Base-by-base conservation (phyloP, 768 basidiomycete genomes). In the Kondoa subrosea region DNA sequence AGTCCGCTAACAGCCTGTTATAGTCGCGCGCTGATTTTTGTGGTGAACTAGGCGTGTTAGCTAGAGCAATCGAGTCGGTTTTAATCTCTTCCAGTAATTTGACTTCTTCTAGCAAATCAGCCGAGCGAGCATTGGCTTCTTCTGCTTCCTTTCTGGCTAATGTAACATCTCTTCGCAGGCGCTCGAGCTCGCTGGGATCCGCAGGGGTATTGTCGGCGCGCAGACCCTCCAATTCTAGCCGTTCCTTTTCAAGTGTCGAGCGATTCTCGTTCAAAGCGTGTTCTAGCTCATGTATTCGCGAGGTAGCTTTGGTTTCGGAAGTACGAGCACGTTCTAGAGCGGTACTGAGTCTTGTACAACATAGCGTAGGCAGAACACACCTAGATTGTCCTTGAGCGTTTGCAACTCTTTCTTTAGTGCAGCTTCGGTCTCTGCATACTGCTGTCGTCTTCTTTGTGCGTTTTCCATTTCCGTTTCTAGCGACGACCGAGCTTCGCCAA, bases 201-300 rank as follows among this genome's bases (percentile, higher is more conserved):
- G 65, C 25, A 58, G 58, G 12, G 30, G n/a, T 34, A 57, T 87
- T 79, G 69, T 95, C 93, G 34, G 82, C 78, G 66, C 92, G 85
- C 73, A 78, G 79, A 69, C 77, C 76, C 78, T 99, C 93, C 15
- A 96, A 87, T 77, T 99, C 93, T 16, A 88, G 88, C 66, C 88
- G 80, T 3, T 91, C 88, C 72, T 86, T 87, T 76, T 97, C 92
- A 12, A 97, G 81, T 0, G 92, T 89, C 58, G 84, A 81, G 1
- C 85, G 86, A 72, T 87, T 89, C 79, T 96, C 91, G 70, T 86
- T 80, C 56, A 97, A 79, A 1, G 93, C 93, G 72, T 87, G 88
- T 76, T 93, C 91, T 26, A 91, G 82, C 75, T 99, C 93, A 68
- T 85, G 27, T 27, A 63, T 32, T n/a, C 34, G 30, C 14, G 61